These are phyloP conservation scores for Arabidopsis suecica DNA, from an alignment of 345 rosid genomes.

Conservation along the genomic window DNA sequence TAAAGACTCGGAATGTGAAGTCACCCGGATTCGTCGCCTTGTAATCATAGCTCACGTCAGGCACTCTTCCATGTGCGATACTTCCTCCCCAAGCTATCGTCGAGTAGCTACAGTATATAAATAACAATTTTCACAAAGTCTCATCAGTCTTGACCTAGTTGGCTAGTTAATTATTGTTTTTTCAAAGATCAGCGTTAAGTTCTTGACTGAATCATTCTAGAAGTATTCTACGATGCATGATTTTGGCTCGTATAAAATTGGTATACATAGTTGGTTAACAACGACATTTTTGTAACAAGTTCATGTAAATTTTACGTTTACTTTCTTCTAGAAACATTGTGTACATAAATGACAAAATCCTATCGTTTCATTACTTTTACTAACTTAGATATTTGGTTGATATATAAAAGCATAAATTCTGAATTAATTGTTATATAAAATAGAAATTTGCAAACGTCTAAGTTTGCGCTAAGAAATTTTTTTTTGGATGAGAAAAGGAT, in stretches of 20 bases:
- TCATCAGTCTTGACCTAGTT: background rate
- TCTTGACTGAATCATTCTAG: background rate
- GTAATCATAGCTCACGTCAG: conserved; percentile 73
- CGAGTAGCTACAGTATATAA: conserved; percentile 64
- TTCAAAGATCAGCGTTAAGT: background rate
- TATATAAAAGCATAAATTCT: too few species aligned
- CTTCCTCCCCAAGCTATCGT: conserved; percentile 92
- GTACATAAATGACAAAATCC: background rate
- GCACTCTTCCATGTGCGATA: conserved; percentile 62
- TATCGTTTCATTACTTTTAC: background rate
- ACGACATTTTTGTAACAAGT: background rate
- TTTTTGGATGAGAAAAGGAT: background rate
- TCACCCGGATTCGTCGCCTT: conserved; percentile 55
- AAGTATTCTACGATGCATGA: background rate
- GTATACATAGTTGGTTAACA: background rate
- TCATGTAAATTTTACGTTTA: background rate
- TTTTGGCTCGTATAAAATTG: background rate
- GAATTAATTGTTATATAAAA: too few species aligned
- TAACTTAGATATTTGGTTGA: background rate
- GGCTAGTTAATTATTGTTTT: background rate
- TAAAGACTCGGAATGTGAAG: conserved; percentile 72
- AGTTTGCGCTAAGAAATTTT: background rate
- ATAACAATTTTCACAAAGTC: background rate
- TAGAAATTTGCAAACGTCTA: background rate
- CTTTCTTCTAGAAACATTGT: background rate